Evolutionary conservation across 306 rosid species (phyloP), one percentile per base, ranked within the genome.

Genomic region (cucumber (Cucumis sativus)): DNA sequence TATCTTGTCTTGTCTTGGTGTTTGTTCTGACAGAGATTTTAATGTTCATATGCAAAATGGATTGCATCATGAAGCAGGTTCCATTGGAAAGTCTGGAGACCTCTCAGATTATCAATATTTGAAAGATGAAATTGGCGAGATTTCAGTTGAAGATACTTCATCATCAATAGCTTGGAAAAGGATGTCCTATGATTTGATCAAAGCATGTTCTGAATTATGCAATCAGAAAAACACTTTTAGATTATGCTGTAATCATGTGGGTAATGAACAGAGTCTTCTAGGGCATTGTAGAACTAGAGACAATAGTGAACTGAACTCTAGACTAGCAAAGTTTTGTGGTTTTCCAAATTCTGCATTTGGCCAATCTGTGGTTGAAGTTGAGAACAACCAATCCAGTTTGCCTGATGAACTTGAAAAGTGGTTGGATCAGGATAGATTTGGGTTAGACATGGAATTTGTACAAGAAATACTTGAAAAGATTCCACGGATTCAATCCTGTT

Each of bases 371-470:
- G 51, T 88, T 75, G 78, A 81, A 73, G 83, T 82, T 7, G 81
- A 86, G 54, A 81, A 83, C 79, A 96, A 91, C 75, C 79, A 70
- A 35, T 80, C 85, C 51, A 67, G 71, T 79, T 63, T 83, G 10
- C 55, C 73, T 57, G 88, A 88, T 76, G 47, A 72, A 45, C 80
- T 91, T 70, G 84, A 72, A 62, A 92, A 85, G 81, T 96, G 99
- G 99, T 83, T 96, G 84, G 96, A 86, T 77, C 96, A 88, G 81
- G 99, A 96, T 80, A 92, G 99, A 83, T 89, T 92, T 86, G 99
- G 99, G 79, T 81, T 96, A 79, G 96, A 96, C 80, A 87, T 81
- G 41, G 97, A 91, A 80, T 96, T 96, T 91, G 92, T 91, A 64
- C 99, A 91, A 88, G 98, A 96, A 83, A 81, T 92, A 77, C 70